These are phyloP conservation scores for Pythium volutum DNA, from an alignment of 352 stramenopile genomes.

Conservation along the genomic window DNA sequence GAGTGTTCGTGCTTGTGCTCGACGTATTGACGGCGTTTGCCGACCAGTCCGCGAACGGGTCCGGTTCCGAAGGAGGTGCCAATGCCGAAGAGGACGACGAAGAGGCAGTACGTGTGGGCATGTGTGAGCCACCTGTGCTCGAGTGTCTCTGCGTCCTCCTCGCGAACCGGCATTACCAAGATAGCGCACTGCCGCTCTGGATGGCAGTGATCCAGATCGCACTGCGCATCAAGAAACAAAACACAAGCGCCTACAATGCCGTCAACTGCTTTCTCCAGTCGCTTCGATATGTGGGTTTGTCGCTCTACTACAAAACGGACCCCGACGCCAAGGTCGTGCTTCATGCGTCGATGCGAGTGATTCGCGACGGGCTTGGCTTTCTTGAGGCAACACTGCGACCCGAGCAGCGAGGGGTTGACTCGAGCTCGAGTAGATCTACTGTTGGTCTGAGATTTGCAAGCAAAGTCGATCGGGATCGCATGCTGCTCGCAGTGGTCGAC, in stretches of 20 bases:
- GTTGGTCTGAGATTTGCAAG: not conserved
- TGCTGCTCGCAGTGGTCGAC: slow-evolving; percentile 38
- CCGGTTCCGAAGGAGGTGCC: not conserved
- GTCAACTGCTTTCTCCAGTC: slow-evolving; percentile 56
- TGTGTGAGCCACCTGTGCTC: slow-evolving; percentile 40
- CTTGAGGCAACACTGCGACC: slow-evolving; percentile 22
- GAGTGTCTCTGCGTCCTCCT: slow-evolving; percentile 47
- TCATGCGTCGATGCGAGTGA: slow-evolving; percentile 21
- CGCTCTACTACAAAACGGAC: slow-evolving; percentile 36
- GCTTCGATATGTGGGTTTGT: slow-evolving; percentile 42
- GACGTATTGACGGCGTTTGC: slow-evolving; percentile 42
- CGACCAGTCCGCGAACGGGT: not conserved
- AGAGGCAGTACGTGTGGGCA: slow-evolving; percentile 24
- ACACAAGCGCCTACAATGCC: slow-evolving; percentile 36
- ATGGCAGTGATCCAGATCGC: slow-evolving; percentile 32
- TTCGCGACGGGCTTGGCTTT: slow-evolving; percentile 28
- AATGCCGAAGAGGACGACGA: slow-evolving; percentile 27
- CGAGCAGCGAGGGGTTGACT: not conserved
- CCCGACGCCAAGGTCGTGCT: slow-evolving; percentile 26
- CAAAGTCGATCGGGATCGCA: slow-evolving; percentile 24
- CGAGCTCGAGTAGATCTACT: not conserved
- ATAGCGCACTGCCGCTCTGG: slow-evolving; percentile 40
- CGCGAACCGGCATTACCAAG: slow-evolving; percentile 30
- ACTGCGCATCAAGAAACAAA: slow-evolving; percentile 33
- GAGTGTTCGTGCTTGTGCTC: slow-evolving; percentile 38